Percentiles rank a stretch among this genome's conserved stretches.
phyloP scores from a whole-genome alignment of 164 flowering plant genomes.

The Berberis vulgaris region DNA sequence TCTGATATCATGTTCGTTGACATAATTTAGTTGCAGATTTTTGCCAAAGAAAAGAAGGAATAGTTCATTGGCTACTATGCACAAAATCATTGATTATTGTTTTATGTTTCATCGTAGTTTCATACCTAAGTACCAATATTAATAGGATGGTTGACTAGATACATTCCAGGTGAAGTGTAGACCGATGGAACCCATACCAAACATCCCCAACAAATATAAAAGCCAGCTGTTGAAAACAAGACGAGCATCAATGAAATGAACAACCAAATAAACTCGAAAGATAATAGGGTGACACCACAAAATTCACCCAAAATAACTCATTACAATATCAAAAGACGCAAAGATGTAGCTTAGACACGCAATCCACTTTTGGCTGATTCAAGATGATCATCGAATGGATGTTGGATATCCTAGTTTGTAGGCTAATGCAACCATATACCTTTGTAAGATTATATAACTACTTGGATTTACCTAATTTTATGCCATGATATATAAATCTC shows the following conservation, averaged over 20 bases:
- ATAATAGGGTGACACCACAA: not conserved
- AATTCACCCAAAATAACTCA: not conserved
- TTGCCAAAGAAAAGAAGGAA: not conserved
- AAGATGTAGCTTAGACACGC: no score
- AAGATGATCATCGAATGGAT: no score
- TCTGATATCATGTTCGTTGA: no score
- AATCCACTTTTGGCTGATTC: no score
- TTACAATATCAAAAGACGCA: no score
- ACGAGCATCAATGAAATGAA: not conserved
- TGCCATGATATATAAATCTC: no score
- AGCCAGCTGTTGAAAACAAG: slow-evolving; percentile 63
- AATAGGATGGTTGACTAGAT: slow-evolving; percentile 88
- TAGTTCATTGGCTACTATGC: not conserved
- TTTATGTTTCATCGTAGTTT: not conserved
- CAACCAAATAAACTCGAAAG: not conserved
- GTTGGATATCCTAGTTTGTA: no score
- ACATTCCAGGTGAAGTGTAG: slow-evolving; percentile 98
- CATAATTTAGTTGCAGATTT: not conserved
- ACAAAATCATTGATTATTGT: not conserved
- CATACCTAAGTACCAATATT: slow-evolving; percentile 79
- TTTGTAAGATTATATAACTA: no score
- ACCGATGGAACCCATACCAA: slow-evolving; percentile 95
- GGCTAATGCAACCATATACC: no score
- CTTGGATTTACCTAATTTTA: no score
- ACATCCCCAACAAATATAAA: slow-evolving; percentile 99